Evolutionary conservation across 108 stramenopile genomes (phyloP), one percentile per base, ranked within the genome.

Genomic region (Skeletonema tropicum): DNA sequence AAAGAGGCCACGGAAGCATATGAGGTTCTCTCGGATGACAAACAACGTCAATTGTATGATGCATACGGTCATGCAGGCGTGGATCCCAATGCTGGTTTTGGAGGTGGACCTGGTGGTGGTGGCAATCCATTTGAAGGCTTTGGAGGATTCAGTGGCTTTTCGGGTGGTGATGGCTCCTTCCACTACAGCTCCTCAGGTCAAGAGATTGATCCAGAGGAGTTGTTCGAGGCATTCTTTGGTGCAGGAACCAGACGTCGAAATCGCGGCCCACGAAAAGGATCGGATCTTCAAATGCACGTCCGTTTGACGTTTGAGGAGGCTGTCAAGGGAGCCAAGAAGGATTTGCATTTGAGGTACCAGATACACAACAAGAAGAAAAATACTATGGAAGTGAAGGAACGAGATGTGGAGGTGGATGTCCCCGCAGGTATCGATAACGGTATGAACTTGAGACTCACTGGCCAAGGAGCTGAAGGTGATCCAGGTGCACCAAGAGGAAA

Each of bases 381-480:
- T 30, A 71, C 82, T 62, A 85, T 87, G 58, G 83, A 86, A 69
- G 76, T 91, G 62, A 88, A 94, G 75, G 93, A 91, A 49, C 82
- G 92, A 29, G 87, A 90, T 63, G 97, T 97, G 11, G 87, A 74
- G 8, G 94, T 98, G 1, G 85, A 92, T 17, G 85, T 97, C 6
- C 99, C 99, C 8, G 74, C 97, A 17, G 99, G 99, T 23, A 97
- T 99, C 63, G 96, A 97, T 70, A 83, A 74, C 66, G 99, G 97
- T 32, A 97, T 97, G 90, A 96, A 91, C 52, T 70, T 99, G 58
- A 87, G 96, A 7, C 57, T 97, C 21, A 46, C 71, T 2, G 97
- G 97, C 45, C 88, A 97, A 64, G 99, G 99, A 14, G 97, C 92
- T 6, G 95, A 94, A 70, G 97, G 97, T 13, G 94, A 95, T 64